Evolutionary conservation across 257 asterid genomes (phyloP), one percentile per base, ranked within the genome.

Genomic region (Avicennia marina): DNA sequence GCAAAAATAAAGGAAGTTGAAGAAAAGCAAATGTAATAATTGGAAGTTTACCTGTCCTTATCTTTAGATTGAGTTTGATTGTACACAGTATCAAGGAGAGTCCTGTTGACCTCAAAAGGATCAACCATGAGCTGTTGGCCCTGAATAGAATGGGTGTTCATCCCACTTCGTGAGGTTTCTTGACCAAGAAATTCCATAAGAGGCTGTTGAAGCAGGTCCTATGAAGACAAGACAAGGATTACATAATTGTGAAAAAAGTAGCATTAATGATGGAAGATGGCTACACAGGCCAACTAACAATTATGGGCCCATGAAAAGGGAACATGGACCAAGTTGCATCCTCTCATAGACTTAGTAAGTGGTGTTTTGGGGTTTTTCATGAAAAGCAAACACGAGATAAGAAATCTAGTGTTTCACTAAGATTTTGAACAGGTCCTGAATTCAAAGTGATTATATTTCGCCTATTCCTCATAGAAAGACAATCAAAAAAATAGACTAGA

Each of bases 181-280:
- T 70, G 82, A 39, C 75, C 78, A 64, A 93, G 75, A 54, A 84
- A 66, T 48, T 77, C 79, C 75, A 78, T 33, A 20, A 84, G 82
- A 31, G 97, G 96, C 74, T 86, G 94, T 60, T 84, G 94, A 60
- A 93, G 82, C 22, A 80, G 54, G 67, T 81, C 95, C 98, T 90
- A 65, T 38, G 24, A 61, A 44, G 44, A 68, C 47, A 56, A 9
- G 22, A 56, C n/a, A 39, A 26, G 29, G 53, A 56, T 5, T 10
- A 31, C 25, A 65, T 42, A 53, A 16, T 29, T 42, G 47, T 20
- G 58, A 33, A 42, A 8, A 24, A 52, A 48, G 49, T 27, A 10
- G 63, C n/a, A 42, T 38, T 36, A 52, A 41, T 16, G 22, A 19
- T 18, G 56, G 66, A 27, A 50, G 48, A 54, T 36, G 42, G 31